Evolutionary conservation across 805 yeast genomes (phyloP).

Genomic region (Zygotorulaspora florentina): DNA sequence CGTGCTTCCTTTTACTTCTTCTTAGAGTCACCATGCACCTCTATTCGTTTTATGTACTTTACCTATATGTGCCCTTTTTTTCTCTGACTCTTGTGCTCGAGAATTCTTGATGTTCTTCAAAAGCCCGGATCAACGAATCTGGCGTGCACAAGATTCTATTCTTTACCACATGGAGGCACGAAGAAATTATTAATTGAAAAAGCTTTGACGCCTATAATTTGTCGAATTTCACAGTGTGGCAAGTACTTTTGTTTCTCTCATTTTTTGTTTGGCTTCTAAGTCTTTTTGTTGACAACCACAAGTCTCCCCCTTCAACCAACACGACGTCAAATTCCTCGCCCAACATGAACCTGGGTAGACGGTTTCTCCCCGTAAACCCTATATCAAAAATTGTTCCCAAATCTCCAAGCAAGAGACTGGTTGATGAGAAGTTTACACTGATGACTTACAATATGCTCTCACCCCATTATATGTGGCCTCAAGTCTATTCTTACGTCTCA

Average conservation of each 20-base stretch:
- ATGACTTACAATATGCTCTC: conserved; percentile 46
- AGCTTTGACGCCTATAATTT: neutral
- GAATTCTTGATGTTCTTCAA: no score
- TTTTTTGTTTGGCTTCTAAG: neutral
- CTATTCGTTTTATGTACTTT: neutral
- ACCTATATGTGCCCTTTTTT: neutral
- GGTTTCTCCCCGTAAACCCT: conserved; percentile 12
- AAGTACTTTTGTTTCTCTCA: neutral
- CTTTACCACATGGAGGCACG: neutral
- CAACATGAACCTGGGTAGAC: conserved; percentile 9
- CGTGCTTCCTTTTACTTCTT: conserved; percentile 8
- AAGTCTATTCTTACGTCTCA: conserved; percentile 49
- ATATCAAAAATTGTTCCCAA: conserved; percentile 7
- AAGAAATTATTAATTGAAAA: neutral
- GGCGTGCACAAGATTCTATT: no score
- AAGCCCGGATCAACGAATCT: no score
- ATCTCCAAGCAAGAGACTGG: conserved; percentile 3
- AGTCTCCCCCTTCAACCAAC: neutral
- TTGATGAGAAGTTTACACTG: conserved; percentile 30
- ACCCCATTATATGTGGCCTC: conserved; percentile 57
- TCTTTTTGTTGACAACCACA: neutral
- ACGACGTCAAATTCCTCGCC: neutral
- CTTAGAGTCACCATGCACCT: conserved; percentile 7
- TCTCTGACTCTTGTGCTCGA: no score
- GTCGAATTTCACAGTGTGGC: no score